These are phyloP conservation scores for Begonia loranthoides DNA, from an alignment of 306 rosid genomes.

Conservation along the genomic window DNA sequence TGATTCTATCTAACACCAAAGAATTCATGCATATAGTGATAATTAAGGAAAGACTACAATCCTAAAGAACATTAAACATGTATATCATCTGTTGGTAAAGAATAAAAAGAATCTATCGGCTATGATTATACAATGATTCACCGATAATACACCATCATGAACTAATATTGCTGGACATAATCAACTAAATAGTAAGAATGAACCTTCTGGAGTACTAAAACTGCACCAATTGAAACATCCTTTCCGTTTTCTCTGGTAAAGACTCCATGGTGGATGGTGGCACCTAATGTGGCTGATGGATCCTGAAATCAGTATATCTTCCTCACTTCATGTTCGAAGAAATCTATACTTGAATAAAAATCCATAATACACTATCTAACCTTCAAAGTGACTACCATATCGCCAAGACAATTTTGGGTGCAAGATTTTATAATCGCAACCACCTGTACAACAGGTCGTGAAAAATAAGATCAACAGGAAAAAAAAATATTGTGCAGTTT, in stretches of 20 bases:
- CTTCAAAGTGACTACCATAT: constrained; percentile 53
- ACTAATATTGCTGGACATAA: too few relatives aligned
- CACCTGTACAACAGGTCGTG: constrained; percentile 21
- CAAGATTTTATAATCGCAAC: constrained; percentile 56
- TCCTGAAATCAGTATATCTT: constrained; percentile 41
- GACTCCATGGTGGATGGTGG: constrained; percentile 53
- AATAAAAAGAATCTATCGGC: too few relatives aligned
- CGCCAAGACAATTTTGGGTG: constrained; percentile 63
- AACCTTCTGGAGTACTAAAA: constrained; percentile 56
- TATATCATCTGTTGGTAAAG: too few relatives aligned
- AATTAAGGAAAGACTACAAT: too few relatives aligned
- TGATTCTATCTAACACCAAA: too few relatives aligned
- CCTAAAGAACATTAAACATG: not conserved
- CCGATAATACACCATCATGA: too few relatives aligned
- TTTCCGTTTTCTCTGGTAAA: constrained; percentile 30
- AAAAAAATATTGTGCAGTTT: not conserved
- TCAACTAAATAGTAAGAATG: not conserved
- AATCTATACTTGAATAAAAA: not conserved
- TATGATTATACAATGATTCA: too few relatives aligned
- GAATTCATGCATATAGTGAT: too few relatives aligned
- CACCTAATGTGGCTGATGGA: constrained; percentile 46
- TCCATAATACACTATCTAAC: constrained; percentile 15
- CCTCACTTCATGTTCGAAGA: not conserved
- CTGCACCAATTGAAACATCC: constrained; percentile 53
- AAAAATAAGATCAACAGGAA: not conserved